Evolutionary conservation across 2,329 filamentous ascomycete genomes (phyloP).

Genomic region (Alternaria burnsii): DNA sequence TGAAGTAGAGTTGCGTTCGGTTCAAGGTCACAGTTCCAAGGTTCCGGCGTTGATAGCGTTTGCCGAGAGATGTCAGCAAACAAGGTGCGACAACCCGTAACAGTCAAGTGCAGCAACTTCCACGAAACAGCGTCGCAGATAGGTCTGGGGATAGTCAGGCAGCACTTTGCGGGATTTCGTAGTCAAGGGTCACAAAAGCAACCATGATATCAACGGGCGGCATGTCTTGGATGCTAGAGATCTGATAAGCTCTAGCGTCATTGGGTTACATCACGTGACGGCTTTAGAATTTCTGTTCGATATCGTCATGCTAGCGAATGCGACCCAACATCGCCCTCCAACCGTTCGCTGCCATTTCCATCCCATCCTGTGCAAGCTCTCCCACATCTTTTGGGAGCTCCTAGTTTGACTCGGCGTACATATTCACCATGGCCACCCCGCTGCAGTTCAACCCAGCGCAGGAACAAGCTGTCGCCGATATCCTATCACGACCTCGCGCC

Average conservation of each 20-base stretch:
- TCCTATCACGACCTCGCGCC: conserved; percentile 65
- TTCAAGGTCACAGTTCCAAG: conserved; percentile 24
- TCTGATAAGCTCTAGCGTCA: conserved; percentile 18
- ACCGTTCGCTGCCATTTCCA: conserved; percentile 27
- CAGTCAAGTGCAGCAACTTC: conserved; percentile 15
- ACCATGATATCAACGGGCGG: conserved; percentile 15
- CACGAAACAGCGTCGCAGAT: conserved; percentile 21
- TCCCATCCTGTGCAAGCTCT: conserved; percentile 25
- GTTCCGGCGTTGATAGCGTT: conserved; percentile 26
- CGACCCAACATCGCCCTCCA: conserved; percentile 23
- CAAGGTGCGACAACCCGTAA: conserved; percentile 27
- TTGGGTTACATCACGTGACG: conserved; percentile 38
- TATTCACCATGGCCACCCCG: conserved; percentile 35
- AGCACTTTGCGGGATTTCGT: conserved; percentile 16
- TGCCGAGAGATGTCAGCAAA: conserved; percentile 33
- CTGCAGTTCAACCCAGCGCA: conserved; percentile 47
- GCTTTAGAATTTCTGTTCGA: conserved; percentile 41
- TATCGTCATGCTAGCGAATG: conserved; percentile 32
- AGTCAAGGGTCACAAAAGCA: conserved; percentile 22
- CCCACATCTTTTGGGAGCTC: conserved; percentile 14
- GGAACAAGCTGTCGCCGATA: conserved; percentile 58
- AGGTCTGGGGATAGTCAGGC: conserved; percentile 12
- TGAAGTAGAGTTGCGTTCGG: conserved; percentile 25
- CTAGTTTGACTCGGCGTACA: conserved; percentile 6
- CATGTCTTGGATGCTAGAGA: conserved; percentile 1